phyloP scores from a whole-genome alignment of 164 flowering plant species.

The Liquidambar formosana region DNA sequence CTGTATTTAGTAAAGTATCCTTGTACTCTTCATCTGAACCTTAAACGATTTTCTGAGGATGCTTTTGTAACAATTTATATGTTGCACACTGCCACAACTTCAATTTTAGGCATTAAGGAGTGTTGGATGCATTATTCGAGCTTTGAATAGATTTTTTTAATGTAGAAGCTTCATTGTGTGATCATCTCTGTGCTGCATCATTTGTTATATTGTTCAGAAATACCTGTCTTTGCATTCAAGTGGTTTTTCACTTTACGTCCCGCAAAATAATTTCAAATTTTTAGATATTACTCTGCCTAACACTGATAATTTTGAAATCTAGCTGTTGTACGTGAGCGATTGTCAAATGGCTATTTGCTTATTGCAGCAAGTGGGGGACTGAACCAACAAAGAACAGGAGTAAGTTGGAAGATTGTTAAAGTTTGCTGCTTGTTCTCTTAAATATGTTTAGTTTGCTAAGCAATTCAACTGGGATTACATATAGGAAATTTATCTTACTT shows the following conservation, averaged over 20 bases:
- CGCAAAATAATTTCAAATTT: neutral
- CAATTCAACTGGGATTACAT: neutral
- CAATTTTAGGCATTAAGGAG: neutral
- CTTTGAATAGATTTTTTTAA: neutral
- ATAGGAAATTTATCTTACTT: neutral
- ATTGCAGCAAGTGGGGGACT: conserved; percentile 98
- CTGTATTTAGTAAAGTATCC: neutral
- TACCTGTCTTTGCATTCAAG: neutral
- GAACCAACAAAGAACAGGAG: conserved; percentile 97
- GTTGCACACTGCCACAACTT: neutral
- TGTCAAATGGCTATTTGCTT: conserved; percentile 88
- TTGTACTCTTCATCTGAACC: neutral
- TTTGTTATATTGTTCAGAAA: neutral
- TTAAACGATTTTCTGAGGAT: neutral
- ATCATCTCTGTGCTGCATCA: neutral
- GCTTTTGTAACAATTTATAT: neutral
- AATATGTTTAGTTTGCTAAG: neutral
- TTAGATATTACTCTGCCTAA: neutral
- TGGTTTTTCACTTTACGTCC: neutral
- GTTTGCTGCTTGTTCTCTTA: neutral
- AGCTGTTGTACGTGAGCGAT: conserved; percentile 67
- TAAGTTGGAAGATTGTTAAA: conserved; percentile 33
- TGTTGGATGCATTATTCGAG: neutral
- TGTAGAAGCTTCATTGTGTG: neutral
- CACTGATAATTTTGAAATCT: conserved; percentile 10